Base-by-base conservation (phyloP, 2,329 filamentous ascomycete species). In the Penicillium sp. region DNA sequence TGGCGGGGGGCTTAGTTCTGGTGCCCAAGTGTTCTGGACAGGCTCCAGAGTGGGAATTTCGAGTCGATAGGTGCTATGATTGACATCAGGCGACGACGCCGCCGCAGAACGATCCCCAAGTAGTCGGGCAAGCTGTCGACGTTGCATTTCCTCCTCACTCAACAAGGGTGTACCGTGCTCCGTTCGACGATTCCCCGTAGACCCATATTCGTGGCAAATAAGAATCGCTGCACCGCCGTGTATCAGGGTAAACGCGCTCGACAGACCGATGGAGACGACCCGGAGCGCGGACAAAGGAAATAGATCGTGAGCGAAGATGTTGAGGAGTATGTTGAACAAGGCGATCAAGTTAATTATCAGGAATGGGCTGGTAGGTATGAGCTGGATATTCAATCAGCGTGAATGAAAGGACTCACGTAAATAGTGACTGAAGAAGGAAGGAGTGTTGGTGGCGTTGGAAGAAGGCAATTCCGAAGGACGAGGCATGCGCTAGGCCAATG, bases 111-210 rank as follows among this genome's bases (percentile, higher is more conserved):
- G 68, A 48, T 69, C 64, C 27, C 68, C 66, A 22, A 76, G 55
- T 18, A 77, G 61, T 12, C 73, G 66, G 31, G 70, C 69, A 25
- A 76, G 60, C 49, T 77, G 71, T 33, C 69, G 70, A 31, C 75
- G 71, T 51, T 75, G 72, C 63, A 73, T 69, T 49, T 77, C 73
- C 49, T 76, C 74, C 22, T 72, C 70, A 3, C 67, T 72, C 40
- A 73, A 53, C 5, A 68, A 55, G 5, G 58, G 57, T 0, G 58
- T 64, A 35, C 49, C 54, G 35, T 57, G 37, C 20, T 52, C 45
- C 6, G 37, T 44, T 14, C 42, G 59, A 27, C 53, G 53, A 22
- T 51, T 8, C 45, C 51, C 55, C 46, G 54, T 40, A 53, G 50
- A 22, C 41, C 57, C 47, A 26, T 54, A 41, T 33, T 59, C 61